Conservation (phyloP, 2,329 filamentous ascomycete genomes). For the Sclerotinia minor region DNA sequence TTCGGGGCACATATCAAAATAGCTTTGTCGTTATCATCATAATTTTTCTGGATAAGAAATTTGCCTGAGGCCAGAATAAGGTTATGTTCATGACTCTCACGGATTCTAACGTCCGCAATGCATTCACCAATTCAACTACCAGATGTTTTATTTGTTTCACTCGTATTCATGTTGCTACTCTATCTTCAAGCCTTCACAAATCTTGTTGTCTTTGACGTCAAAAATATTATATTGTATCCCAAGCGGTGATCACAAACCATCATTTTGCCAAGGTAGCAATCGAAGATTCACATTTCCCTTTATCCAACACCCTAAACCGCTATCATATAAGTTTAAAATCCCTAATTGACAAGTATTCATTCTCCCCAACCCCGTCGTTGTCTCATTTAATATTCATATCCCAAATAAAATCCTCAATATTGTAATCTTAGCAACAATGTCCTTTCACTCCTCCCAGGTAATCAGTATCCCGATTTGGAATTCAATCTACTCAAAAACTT, state of each 20-base stretch:
- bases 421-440: too few species aligned
- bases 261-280: not conserved
- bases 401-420: not conserved
- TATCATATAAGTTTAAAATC: not conserved
- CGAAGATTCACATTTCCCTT: not conserved
- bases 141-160: too few species aligned
- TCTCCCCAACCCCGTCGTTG: not conserved
- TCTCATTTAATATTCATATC: not conserved
- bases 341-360: not conserved
- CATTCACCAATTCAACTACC: not conserved
- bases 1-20: not conserved
- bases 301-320: not conserved
- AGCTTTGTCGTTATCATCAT: slow-evolving; percentile 8
- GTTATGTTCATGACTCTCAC: not conserved
- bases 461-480: not conserved
- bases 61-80: slow-evolving; percentile 6
- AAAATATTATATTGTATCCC: not conserved
- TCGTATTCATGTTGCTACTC: not conserved
- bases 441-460: not conserved
- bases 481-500: not conserved
- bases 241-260: slow-evolving; percentile 3
- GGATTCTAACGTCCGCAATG: not conserved
- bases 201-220: not conserved
- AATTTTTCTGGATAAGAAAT: slow-evolving; percentile 4
- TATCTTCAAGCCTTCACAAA: not conserved